phyloP scores from a whole-genome alignment of 1,284 basidiomycete species.

The Cryptococcus sp. region DNA sequence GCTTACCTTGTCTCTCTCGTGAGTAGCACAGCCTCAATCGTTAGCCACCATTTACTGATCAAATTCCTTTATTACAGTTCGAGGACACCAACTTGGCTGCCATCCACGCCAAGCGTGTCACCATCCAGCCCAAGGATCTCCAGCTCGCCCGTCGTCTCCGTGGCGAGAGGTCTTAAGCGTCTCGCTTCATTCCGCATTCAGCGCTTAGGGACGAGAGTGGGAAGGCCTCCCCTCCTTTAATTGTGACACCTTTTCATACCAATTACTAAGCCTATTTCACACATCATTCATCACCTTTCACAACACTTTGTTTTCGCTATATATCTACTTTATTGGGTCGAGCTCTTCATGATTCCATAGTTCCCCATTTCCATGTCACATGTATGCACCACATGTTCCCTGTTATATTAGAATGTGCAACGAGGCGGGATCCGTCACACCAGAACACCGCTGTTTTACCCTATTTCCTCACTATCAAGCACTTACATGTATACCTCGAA shows the following conservation, averaged over 20 bases:
- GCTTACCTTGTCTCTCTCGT: conserved; percentile 82
- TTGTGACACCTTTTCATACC: neutral
- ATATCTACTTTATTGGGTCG: conserved; percentile 1
- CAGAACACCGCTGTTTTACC: neutral
- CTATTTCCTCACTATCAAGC: too few relatives aligned
- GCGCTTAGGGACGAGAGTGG: neutral
- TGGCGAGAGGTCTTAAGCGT: conserved; percentile 73
- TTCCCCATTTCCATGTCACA: neutral
- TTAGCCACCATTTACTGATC: too few relatives aligned
- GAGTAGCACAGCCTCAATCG: neutral
- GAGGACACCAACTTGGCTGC: conserved; percentile 77
- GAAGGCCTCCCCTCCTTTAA: neutral
- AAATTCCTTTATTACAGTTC: conserved; percentile 54
- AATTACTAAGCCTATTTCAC: neutral
- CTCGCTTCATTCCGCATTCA: neutral
- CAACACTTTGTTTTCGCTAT: conserved; percentile 7
- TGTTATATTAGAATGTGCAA: neutral
- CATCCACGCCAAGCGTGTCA: conserved; percentile 87
- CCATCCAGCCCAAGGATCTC: conserved; percentile 74
- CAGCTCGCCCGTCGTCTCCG: conserved; percentile 74
- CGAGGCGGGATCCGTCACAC: neutral
- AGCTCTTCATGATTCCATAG: conserved; percentile 4
- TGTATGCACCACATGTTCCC: too few relatives aligned
- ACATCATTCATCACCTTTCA: neutral
- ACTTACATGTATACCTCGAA: too few relatives aligned